Percentiles rank a stretch among this genome's conserved stretches.
Evolutionary conservation across 2,329 filamentous ascomycete species (phyloP).

Genomic region (Fusarium brevicatenulatum): DNA sequence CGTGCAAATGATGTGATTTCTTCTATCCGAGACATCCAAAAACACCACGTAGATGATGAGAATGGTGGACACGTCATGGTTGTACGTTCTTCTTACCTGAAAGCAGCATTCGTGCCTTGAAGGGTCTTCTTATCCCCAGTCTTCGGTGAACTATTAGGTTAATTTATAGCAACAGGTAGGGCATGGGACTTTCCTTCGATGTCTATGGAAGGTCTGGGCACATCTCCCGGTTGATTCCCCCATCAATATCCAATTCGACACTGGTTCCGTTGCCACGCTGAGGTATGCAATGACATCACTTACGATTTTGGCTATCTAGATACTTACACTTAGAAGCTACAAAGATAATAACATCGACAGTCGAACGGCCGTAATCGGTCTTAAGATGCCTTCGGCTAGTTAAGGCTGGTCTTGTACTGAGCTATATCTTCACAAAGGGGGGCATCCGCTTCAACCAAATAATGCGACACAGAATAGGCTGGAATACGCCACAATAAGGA

Average conservation of each 20-base stretch:
- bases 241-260: not conserved
- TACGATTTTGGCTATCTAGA: no score
- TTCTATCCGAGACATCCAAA: not conserved
- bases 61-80: not conserved
- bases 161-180: not conserved
- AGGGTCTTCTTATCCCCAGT: not conserved
- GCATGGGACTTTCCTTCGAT: not conserved
- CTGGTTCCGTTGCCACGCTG: not conserved
- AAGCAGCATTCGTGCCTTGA: not conserved
- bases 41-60: not conserved
- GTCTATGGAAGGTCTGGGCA: not conserved
- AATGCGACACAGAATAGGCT: accelerated
- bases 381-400: not conserved
- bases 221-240: not conserved
- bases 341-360: not conserved
- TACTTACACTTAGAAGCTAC: not conserved
- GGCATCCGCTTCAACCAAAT: not conserved
- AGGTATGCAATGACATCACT: not conserved
- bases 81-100: not conserved
- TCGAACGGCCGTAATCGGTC: not conserved
- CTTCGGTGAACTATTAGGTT: accelerated
- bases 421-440: not conserved
- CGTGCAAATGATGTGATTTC: not conserved
- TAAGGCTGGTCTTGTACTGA: not conserved
- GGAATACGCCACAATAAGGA: accelerated